Base-by-base conservation (phyloP, 129 eudicot species). In the Apium graveolens region DNA sequence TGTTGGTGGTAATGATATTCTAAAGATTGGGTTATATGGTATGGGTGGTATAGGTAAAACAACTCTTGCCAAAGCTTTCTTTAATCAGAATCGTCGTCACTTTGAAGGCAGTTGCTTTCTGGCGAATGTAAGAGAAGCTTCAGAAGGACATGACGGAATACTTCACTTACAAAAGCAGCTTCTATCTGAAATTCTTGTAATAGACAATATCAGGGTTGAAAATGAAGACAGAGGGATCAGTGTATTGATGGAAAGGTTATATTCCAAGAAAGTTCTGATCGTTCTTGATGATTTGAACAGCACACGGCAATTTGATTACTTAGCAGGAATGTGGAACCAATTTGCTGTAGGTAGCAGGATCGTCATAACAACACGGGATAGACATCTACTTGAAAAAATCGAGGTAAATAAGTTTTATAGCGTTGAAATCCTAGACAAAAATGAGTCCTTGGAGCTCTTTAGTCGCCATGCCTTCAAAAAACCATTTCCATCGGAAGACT, bases 1-100 rank as follows among this genome's bases (percentile, higher is more conserved):
- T 17, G 44, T 24, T 0, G 75, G 21, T 24, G 11, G 62, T 24
- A 73, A 62, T 29, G 75, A 63, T 24, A 62, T 82, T 16, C 81
- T 26, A 17, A 57, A 44, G 70, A 73, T 82, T 26, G 85, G 85
- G 12, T 72, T 82, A 31, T 77, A 73, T 65, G 81, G 85, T 6
- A 55, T 82, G 78, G 78, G 85, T 27, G 85, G 85, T 0, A 73
- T 63, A 7, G 85, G 85, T 44, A 82, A 82, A 44, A 77, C 85
- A 8, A 77, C 78, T 13, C 34, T 82, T 2, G 82, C 81, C 2
- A 76, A 31, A 34, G 80, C 73, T 12, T 26, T 55, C 11, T 82
- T 35, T 39, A 48, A 82, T 39, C 20, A 70, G 14, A 24, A 69
- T 26, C 31, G 9, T 5, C 7, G 7, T 37, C 53, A 70, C 35